Base-by-base conservation (phyloP, 768 basidiomycete species). In the Auricularia cornea region DNA sequence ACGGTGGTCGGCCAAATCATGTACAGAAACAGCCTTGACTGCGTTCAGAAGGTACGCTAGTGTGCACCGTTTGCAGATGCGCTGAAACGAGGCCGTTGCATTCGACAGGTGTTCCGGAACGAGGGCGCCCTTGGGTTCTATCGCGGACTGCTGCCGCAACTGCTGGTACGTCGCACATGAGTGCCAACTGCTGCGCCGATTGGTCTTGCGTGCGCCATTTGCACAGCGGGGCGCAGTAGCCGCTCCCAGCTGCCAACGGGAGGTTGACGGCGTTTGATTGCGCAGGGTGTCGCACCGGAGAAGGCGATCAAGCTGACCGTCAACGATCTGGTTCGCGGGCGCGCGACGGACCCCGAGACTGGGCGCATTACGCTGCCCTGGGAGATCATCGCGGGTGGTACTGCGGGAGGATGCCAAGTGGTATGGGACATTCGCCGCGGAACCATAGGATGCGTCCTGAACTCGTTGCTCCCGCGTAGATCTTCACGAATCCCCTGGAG, bases 221-320 rank as follows among this genome's bases (percentile, higher is more conserved):
- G 35, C 35, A 38, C 35, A 38, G 35, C 35, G 35, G 35, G 35
- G 35, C 35, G 35, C 35, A 38, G 35, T 14, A 38, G 35, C 16
- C 8, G 35, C 0, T 14, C 35, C 35, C 35, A 38, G 35, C 35
- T 38, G 35, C 10, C 35, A 14, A 38, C 35, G 16, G 35, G 35
- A 38, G 10, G 35, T 38, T 38, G 35, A 38, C 35, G 35, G 35
- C 35, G 35, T 38, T 38, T 38, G 8, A 38, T 30, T 35, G 57
- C 60, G 59, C 66, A 95, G 93, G 94, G 94, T 65, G 92, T 97
- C 59, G 94, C 94, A 35, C 94, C 94, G 12, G 94, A 97, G 75
- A 97, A 97, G 78, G 97, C 97, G 12, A 97, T 99, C 76, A 99
- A 99, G 74, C 77, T 99, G 65, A 97, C 97, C 2, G 89, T 99